Conservation (phyloP, 2,329 filamentous ascomycete species). For the Rhynchosporium secalis region DNA sequence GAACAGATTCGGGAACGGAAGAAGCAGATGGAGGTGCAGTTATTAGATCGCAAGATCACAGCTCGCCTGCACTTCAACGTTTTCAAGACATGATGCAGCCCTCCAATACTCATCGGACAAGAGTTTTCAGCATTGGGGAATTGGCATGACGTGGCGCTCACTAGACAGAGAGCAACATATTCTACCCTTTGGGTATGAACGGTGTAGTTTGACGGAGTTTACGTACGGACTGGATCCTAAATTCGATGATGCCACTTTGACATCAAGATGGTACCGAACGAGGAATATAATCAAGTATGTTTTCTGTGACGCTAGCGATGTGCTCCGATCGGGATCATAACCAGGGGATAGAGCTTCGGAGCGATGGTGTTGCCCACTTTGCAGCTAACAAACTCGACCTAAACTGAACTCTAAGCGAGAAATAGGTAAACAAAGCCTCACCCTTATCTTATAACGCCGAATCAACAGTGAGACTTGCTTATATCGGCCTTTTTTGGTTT, state of each 20-base stretch:
- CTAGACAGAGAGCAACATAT: not conserved
- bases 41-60: not conserved
- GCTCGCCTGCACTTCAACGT: not conserved
- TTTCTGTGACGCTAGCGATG: too few species aligned
- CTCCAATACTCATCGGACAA: conserved; percentile 13
- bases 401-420: too few species aligned
- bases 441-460: too few species aligned
- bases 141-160: conserved; percentile 15
- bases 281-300: too few species aligned
- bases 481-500: too few species aligned
- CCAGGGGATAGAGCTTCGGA: too few species aligned
- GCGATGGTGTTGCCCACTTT: too few species aligned
- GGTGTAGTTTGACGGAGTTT: not conserved
- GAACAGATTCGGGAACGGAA: not conserved
- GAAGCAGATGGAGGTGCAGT: not conserved
- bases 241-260: too few species aligned
- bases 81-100: not conserved
- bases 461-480: too few species aligned
- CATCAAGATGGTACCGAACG: not conserved
- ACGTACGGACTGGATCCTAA: not conserved
- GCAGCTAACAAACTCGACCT: too few species aligned
- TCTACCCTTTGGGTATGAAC: not conserved
- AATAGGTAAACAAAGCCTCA: too few species aligned
- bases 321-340: too few species aligned
- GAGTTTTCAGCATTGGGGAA: conserved; percentile 20